These are phyloP conservation scores for Mycosphaerella sp. DNA, from an alignment of 2,329 filamentous ascomycete genomes.

Conservation along the genomic window DNA sequence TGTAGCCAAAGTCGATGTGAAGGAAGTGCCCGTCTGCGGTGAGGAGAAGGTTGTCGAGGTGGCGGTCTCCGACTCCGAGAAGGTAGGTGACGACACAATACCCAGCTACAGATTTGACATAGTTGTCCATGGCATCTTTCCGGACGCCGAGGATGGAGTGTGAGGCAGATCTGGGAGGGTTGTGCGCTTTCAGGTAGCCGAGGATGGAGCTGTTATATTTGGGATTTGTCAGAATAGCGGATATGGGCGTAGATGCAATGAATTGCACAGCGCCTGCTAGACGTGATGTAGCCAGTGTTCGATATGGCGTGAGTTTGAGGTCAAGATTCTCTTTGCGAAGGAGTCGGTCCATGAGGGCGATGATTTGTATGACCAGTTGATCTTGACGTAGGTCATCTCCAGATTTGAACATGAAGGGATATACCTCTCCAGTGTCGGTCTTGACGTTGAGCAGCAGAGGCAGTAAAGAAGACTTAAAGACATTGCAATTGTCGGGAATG, in stretches of 20 bases:
- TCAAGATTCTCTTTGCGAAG: conserved; percentile 95
- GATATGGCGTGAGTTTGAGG: conserved; percentile 89
- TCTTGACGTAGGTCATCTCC: conserved; percentile 88
- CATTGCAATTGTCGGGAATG: conserved; percentile 74
- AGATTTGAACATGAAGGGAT: conserved; percentile 94
- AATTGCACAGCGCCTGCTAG: conserved; percentile 90
- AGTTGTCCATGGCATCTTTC: conserved; percentile 89
- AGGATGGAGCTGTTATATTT: conserved; percentile 76
- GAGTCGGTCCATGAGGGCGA: conserved; percentile 94
- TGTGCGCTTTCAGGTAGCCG: conserved; percentile 80
- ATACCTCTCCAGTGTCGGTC: conserved; percentile 67
- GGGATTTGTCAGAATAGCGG: conserved; percentile 60
- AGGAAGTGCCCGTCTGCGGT: conserved; percentile 91
- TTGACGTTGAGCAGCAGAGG: conserved; percentile 89
- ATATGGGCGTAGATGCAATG: conserved; percentile 69
- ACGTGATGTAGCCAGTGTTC: conserved; percentile 87
- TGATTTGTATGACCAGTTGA: conserved; percentile 94
- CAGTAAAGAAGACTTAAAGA: conserved; percentile 92
- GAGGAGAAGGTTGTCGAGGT: conserved; percentile 90
- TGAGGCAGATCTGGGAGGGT: conserved; percentile 81
- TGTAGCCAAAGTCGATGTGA: conserved; percentile 97
- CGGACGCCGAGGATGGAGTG: conserved; percentile 67
- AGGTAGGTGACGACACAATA: conserved; percentile 99
- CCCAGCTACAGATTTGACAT: conserved; percentile 90
- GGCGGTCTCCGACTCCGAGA: conserved; percentile 88